phyloP scores from a whole-genome alignment of 257 asterid species.

The Solanum paucissectum region DNA sequence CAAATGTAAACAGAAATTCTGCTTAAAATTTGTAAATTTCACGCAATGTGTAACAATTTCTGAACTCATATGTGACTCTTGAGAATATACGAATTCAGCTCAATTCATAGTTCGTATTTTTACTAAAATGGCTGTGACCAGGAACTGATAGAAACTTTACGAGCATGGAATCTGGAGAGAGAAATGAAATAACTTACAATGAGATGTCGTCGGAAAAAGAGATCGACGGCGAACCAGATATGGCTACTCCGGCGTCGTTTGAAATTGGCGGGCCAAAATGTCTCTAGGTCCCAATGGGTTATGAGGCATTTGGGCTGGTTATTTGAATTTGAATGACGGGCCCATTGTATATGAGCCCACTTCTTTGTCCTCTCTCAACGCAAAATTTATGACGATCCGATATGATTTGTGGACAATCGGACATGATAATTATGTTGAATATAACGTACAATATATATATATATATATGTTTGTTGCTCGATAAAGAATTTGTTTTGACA shows the following conservation, averaged over 20 bases:
- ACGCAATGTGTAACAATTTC: background rate
- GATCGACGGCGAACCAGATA: background rate
- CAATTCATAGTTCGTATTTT: background rate
- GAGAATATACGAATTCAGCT: background rate
- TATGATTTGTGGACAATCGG: too few relatives aligned
- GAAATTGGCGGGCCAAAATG: background rate
- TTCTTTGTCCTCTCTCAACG: background rate
- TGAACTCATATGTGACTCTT: background rate
- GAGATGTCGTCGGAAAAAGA: background rate
- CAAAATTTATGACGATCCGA: too few relatives aligned
- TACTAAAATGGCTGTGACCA: background rate
- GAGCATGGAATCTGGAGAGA: background rate
- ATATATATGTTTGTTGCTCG: too few relatives aligned
- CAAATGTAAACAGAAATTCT: background rate
- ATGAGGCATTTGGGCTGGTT: background rate
- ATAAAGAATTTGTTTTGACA: too few relatives aligned
- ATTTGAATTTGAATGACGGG: background rate
- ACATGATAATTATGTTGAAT: too few relatives aligned
- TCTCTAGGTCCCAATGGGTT: background rate
- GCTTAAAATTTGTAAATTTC: background rate
- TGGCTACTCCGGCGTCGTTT: background rate
- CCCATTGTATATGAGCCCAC: background rate
- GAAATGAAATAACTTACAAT: background rate
- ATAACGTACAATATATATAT: too few relatives aligned
- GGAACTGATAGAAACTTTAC: background rate